Evolutionary conservation across 2,329 filamentous ascomycete species (phyloP).

Genomic region (Cryphonectria parasitica): DNA sequence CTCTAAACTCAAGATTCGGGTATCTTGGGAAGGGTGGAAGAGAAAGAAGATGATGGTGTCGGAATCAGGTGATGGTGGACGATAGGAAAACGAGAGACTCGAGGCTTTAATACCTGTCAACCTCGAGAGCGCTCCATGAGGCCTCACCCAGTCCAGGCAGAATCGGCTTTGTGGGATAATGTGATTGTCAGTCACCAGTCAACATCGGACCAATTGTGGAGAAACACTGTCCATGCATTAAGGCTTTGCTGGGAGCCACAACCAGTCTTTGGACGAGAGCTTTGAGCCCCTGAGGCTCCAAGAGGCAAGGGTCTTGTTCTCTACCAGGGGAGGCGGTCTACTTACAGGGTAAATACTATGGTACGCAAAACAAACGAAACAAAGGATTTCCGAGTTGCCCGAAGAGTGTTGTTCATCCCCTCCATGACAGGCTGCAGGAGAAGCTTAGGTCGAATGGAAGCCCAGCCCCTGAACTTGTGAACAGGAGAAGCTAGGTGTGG

Average conservation of each 20-base stretch:
- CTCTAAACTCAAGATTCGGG: background rate
- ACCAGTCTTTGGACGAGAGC: conserved; percentile 14
- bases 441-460: conserved; percentile 14
- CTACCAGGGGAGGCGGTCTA: background rate
- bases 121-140: conserved; percentile 8
- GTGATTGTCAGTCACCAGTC: conserved; percentile 4
- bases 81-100: conserved; percentile 4
- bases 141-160: conserved; percentile 8
- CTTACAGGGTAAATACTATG: background rate
- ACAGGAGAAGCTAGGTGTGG: conserved; percentile 15
- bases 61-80: background rate
- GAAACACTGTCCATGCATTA: background rate
- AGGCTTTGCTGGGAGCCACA: conserved; percentile 9
- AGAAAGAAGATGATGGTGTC: conserved; percentile 2
- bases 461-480: conserved; percentile 8
- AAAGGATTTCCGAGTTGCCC: conserved; percentile 6
- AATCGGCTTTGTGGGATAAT: conserved; percentile 8
- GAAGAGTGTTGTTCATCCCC: background rate
- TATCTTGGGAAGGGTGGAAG: conserved; percentile 5
- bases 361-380: conserved; percentile 15
- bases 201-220: conserved; percentile 14
- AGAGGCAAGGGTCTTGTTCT: background rate
- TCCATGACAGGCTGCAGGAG: background rate
- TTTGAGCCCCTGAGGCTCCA: conserved; percentile 13
- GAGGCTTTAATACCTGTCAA: conserved; percentile 16